Evolutionary conservation across 768 basidiomycete genomes (phyloP).

Genomic region (Boletus subcaerulescens): DNA sequence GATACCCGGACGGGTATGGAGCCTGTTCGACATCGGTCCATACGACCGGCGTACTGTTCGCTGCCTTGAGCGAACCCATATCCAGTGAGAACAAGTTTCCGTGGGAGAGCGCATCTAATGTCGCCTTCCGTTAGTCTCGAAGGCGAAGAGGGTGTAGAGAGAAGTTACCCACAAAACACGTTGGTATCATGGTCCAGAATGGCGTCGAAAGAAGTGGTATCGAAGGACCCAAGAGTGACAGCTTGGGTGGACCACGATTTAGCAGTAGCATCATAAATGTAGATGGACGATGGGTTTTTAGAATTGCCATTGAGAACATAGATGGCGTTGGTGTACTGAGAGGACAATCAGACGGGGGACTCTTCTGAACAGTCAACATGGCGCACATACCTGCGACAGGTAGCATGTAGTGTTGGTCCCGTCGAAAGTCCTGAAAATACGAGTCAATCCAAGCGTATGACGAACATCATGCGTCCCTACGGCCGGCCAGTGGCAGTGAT

Average conservation of each 20-base stretch:
- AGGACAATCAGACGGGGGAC: conserved; percentile 3
- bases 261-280: conserved; percentile 75
- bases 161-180: conserved; percentile 58
- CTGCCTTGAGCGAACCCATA: conserved; percentile 61
- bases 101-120: conserved; percentile 64
- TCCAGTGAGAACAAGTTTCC: conserved; percentile 67
- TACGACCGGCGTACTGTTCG: conserved; percentile 51
- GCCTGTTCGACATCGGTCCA: conserved; percentile 65
- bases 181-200: conserved; percentile 96
- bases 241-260: conserved; percentile 79
- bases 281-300: conserved; percentile 62
- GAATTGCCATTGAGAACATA: conserved; percentile 81
- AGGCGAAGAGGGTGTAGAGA: neutral
- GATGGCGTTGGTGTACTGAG: conserved; percentile 78
- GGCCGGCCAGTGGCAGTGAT: conserved; percentile 76
- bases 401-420: conserved; percentile 65
- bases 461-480: conserved; percentile 42
- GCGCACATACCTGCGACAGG: conserved; percentile 54
- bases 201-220: conserved; percentile 60
- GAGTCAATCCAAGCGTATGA: neutral
- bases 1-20: conserved; percentile 56
- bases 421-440: conserved; percentile 55
- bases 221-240: conserved; percentile 51
- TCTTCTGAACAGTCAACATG: neutral
- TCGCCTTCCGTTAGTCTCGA: conserved; percentile 6